phyloP scores from a whole-genome alignment of 208 protist genomes.

The Leishmania tarentolae region DNA sequence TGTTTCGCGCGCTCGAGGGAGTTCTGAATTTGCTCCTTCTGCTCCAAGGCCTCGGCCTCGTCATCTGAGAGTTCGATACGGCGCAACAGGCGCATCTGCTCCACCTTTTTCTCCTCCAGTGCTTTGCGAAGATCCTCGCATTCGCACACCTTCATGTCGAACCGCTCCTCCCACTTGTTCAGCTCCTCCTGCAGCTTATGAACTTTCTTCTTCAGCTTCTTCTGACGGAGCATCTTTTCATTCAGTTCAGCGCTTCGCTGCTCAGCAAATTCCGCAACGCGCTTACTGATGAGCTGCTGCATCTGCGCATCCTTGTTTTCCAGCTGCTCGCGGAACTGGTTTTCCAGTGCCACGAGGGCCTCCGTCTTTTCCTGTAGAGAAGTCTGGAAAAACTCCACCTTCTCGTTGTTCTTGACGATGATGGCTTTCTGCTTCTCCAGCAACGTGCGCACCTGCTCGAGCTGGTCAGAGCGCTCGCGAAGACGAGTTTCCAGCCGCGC shows the following conservation, averaged over 20 bases:
- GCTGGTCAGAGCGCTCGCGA: slow-evolving; percentile 69
- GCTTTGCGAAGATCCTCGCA: slow-evolving; percentile 78
- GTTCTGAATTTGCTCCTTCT: slow-evolving; percentile 75
- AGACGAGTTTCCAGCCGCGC: slow-evolving; percentile 46
- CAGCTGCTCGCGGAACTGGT: slow-evolving; percentile 46
- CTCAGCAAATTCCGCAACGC: slow-evolving; percentile 65
- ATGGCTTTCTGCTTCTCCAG: slow-evolving; percentile 86
- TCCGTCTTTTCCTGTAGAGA: slow-evolving; percentile 56
- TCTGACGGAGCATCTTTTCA: slow-evolving; percentile 46
- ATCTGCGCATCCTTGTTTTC: slow-evolving; percentile 79
- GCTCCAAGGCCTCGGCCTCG: slow-evolving; percentile 64
- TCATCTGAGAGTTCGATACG: slow-evolving; percentile 53
- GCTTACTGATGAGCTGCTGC: slow-evolving; percentile 78
- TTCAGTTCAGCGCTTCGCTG: slow-evolving; percentile 52
- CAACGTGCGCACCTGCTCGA: slow-evolving; percentile 73
- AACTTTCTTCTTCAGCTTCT: slow-evolving; percentile 86
- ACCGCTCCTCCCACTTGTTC: slow-evolving; percentile 53
- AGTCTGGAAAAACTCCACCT: slow-evolving; percentile 68
- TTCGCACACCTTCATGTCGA: slow-evolving; percentile 85
- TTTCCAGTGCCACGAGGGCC: slow-evolving; percentile 39
- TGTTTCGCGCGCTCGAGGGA: slow-evolving; percentile 76
- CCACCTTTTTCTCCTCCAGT: slow-evolving; percentile 80
- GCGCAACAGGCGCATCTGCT: slow-evolving; percentile 63
- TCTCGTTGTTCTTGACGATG: slow-evolving; percentile 87
- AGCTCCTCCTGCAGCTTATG: slow-evolving; percentile 70